Evolutionary conservation across 1,284 basidiomycete genomes (phyloP).

Genomic region (Amylostereum chailletii): DNA sequence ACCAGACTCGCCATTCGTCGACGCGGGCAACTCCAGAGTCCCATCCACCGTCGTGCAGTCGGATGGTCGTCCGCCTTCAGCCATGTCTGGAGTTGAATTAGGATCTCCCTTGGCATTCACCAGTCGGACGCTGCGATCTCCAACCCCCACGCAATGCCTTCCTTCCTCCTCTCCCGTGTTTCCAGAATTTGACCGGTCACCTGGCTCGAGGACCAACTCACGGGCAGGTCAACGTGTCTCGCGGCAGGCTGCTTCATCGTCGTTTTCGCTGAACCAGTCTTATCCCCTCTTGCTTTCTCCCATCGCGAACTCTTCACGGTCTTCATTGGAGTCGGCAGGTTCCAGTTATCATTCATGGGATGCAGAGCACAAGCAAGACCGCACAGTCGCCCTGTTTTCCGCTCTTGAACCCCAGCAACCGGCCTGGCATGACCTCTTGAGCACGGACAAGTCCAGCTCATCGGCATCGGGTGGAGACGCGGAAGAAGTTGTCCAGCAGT

Average conservation of each 20-base stretch:
- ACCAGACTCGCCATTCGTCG: conserved; percentile 48
- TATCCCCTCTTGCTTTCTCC: conserved; percentile 57
- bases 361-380: conserved; percentile 43
- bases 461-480: conserved; percentile 44
- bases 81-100: conserved; percentile 43
- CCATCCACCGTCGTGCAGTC: not conserved
- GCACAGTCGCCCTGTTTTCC: conserved; percentile 41
- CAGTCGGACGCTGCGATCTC: conserved; percentile 41
- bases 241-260: conserved; percentile 29
- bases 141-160: conserved; percentile 52
- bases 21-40: conserved; percentile 16
- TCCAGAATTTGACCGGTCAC: conserved; percentile 24
- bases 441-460: conserved; percentile 34
- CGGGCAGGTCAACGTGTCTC: conserved; percentile 36
- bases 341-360: conserved; percentile 81
- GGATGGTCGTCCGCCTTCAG: conserved; percentile 37
- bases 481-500: conserved; percentile 53
- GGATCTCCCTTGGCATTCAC: conserved; percentile 36
- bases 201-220: conserved; percentile 21
- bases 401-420: conserved; percentile 37
- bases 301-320: conserved; percentile 62
- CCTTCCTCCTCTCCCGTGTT: conserved; percentile 41
- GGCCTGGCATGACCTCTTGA: conserved; percentile 52
- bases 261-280: conserved; percentile 41
- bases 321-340: conserved; percentile 67